Evolutionary conservation across 139 green algal species (phyloP).

Genomic region (Micromonas commoda): DNA sequence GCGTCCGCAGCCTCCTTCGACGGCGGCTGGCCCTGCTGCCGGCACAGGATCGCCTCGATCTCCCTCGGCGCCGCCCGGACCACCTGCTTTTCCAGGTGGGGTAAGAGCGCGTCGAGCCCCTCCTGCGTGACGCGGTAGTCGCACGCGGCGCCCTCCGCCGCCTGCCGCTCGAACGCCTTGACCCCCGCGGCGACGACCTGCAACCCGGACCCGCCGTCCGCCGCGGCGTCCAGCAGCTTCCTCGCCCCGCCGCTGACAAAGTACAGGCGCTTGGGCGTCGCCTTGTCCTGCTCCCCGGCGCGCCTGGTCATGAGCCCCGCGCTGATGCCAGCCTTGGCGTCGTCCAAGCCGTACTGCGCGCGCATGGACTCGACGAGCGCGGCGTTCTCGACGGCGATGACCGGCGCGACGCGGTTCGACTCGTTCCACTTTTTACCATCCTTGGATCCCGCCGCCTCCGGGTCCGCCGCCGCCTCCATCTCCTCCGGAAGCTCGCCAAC

Average conservation of each 20-base stretch:
- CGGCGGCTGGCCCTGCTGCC: neutral
- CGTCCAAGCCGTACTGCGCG: conserved; percentile 66
- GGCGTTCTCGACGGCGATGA: conserved; percentile 36
- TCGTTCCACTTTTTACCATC: neutral
- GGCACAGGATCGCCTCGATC: neutral
- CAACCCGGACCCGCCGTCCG: conserved; percentile 44
- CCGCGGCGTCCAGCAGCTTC: conserved; percentile 60
- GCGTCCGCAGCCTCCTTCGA: neutral
- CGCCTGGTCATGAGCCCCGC: conserved; percentile 42
- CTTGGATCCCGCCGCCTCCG: neutral
- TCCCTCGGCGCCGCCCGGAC: conserved; percentile 6
- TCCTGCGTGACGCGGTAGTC: conserved; percentile 20
- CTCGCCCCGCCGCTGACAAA: conserved; percentile 46
- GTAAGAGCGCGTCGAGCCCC: conserved; percentile 8
- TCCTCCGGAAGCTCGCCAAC: conserved; percentile 30
- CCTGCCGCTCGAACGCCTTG: conserved; percentile 87
- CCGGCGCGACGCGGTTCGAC: conserved; percentile 42
- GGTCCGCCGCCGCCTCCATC: neutral
- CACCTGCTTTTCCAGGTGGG: conserved; percentile 21
- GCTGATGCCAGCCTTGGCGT: neutral
- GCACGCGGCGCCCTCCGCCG: conserved; percentile 19
- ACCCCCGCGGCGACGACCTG: conserved; percentile 70
- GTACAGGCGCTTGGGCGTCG: conserved; percentile 46
- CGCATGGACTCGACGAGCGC: conserved; percentile 39
- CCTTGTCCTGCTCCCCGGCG: conserved; percentile 36